These are phyloP conservation scores for Kitagawia praeruptora DNA, from an alignment of 129 eudicot species.

Conservation along the genomic window DNA sequence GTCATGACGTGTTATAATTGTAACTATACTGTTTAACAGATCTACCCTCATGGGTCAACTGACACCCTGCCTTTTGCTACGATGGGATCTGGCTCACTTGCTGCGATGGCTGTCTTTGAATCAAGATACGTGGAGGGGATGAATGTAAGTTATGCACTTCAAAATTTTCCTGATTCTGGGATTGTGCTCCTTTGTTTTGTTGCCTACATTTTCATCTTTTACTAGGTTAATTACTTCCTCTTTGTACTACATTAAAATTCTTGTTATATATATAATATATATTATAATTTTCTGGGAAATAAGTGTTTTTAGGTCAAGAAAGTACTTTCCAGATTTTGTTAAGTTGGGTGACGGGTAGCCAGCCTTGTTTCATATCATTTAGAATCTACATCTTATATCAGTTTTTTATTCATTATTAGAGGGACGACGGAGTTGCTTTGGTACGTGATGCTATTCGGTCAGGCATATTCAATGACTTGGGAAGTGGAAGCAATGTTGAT, in stretches of 20 bases:
- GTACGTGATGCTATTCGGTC: conserved; percentile 72
- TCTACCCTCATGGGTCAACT: conserved; percentile 94
- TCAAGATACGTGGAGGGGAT: conserved; percentile 83
- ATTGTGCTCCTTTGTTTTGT: neutral
- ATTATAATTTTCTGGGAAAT: neutral
- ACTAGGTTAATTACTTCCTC: neutral
- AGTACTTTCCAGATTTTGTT: neutral
- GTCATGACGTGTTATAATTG: conserved; percentile 9
- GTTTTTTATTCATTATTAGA: conserved; percentile 21
- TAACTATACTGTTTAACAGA: conserved; percentile 31
- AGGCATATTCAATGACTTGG: conserved; percentile 77
- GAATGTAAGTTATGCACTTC: conserved; percentile 46
- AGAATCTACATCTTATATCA: neutral
- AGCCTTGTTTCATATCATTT: neutral
- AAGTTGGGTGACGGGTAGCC: neutral
- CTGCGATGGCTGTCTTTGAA: conserved; percentile 92
- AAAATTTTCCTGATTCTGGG: neutral
- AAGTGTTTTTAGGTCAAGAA: neutral
- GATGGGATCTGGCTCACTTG: conserved; percentile 98
- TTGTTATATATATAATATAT: neutral
- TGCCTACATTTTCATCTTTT: neutral
- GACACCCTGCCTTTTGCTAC: conserved; percentile 93
- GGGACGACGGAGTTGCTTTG: conserved; percentile 69
- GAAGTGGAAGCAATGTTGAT: conserved; percentile 97
- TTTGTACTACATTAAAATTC: neutral